These are phyloP conservation scores for Phytophthora tubulina DNA, from an alignment of 352 stramenopile genomes.

Conservation along the genomic window DNA sequence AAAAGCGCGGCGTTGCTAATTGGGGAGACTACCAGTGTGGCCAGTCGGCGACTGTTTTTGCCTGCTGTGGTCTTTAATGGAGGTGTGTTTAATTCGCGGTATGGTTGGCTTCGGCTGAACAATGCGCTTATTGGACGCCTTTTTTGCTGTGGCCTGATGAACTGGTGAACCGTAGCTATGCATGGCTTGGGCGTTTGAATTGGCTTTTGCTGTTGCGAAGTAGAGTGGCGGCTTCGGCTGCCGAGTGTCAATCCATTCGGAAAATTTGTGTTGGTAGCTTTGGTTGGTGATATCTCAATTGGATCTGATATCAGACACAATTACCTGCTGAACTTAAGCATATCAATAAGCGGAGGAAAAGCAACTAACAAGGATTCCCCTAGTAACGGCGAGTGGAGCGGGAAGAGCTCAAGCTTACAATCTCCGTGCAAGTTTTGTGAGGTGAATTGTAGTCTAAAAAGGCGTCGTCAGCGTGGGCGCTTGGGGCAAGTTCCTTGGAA, in stretches of 20 bases:
- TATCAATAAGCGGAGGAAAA: too few relatives aligned
- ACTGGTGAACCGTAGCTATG: slow-evolving; percentile 18
- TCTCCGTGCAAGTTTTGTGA: too few relatives aligned
- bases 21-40: too few relatives aligned
- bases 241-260: slow-evolving; percentile 13
- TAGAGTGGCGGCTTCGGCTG: slow-evolving; percentile 17
- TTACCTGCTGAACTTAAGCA: slow-evolving; percentile 29
- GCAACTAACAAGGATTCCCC: too few relatives aligned
- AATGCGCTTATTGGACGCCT: slow-evolving; percentile 16
- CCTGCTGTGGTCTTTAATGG: too few relatives aligned
- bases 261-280: slow-evolving; percentile 8
- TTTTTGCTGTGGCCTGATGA: slow-evolving; percentile 19
- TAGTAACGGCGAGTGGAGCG: too few relatives aligned
- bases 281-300: slow-evolving; percentile 12
- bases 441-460: slow-evolving; percentile 23
- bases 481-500: background rate
- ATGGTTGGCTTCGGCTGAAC: slow-evolving; percentile 27
- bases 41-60: too few relatives aligned
- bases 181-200: slow-evolving; percentile 15
- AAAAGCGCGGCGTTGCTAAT: too few relatives aligned
- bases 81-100: slow-evolving; percentile 24
- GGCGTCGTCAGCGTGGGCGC: slow-evolving; percentile 8
- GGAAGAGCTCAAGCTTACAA: too few relatives aligned
- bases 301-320: slow-evolving; percentile 34
- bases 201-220: slow-evolving; percentile 20